Evolutionary conservation across 768 basidiomycete species (phyloP).

Genomic region (Symmetrospora coprosmae): DNA sequence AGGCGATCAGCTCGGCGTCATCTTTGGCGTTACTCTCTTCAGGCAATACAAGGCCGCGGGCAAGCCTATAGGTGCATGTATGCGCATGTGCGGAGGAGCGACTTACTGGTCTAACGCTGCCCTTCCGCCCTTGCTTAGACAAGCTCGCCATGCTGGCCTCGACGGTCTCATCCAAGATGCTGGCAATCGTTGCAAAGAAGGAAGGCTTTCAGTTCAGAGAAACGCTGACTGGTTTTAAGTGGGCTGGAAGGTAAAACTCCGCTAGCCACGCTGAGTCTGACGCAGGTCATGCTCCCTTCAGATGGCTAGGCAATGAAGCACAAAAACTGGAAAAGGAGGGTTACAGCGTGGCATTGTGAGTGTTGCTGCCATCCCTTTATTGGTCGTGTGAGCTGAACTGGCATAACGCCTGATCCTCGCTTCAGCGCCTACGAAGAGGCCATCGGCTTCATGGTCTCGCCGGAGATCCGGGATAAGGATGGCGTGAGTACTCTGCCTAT

Average conservation of each 20-base stretch:
- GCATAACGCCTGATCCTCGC: background rate
- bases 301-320: conserved; percentile 58
- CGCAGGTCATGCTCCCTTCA: background rate
- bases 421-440: conserved; percentile 67
- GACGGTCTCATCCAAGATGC: conserved; percentile 81
- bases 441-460: conserved; percentile 76
- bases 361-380: background rate
- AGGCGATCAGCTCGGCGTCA: conserved; percentile 64
- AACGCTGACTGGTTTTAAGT: conserved; percentile 83
- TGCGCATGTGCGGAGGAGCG: no score
- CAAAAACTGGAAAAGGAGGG: conserved; percentile 52
- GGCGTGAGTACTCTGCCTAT: conserved; percentile 67
- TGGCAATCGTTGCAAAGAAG: conserved; percentile 54
- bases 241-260: conserved; percentile 35
- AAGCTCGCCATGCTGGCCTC: conserved; percentile 75
- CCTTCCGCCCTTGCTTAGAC: conserved; percentile 33
- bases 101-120: background rate
- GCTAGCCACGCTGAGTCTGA: background rate
- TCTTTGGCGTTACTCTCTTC: conserved; percentile 43
- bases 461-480: conserved; percentile 60
- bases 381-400: background rate
- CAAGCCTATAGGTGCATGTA: conserved; percentile 40
- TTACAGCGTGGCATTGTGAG: conserved; percentile 52
- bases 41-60: conserved; percentile 42
- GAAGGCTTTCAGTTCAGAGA: conserved; percentile 77